Conservation (phyloP, 306 rosid species). For the Cercis canadensis region DNA sequence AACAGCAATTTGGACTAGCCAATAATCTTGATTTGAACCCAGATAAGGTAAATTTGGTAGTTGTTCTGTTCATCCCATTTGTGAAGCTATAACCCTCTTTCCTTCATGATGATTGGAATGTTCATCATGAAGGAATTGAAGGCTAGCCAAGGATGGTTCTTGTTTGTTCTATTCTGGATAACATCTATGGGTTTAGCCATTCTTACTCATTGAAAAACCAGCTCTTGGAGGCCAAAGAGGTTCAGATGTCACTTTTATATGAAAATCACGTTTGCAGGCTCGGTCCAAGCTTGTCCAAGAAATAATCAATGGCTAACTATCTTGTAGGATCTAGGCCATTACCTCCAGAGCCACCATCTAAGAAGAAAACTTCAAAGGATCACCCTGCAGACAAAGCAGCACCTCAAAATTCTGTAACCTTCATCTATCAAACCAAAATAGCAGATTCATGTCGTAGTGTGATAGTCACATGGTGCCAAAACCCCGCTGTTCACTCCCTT, state of each 20-base stretch:
- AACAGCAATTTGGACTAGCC: neutral
- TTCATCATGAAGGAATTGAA: neutral
- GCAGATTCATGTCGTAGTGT: slow-evolving; percentile 39
- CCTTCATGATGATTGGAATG: slow-evolving; percentile 10
- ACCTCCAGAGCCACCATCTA: slow-evolving; percentile 35
- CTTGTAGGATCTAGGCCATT: slow-evolving; percentile 35
- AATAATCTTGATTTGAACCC: neutral
- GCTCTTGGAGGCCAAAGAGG: slow-evolving; percentile 26
- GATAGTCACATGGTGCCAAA: slow-evolving; percentile 59
- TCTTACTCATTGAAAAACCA: slow-evolving; percentile 20
- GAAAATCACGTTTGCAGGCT: slow-evolving; percentile 31
- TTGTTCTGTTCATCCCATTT: slow-evolving; percentile 3
- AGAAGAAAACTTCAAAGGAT: slow-evolving; percentile 26
- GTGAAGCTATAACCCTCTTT: neutral
- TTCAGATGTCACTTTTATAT: slow-evolving; percentile 28
- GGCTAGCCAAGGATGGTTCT: slow-evolving; percentile 15
- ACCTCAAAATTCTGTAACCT: slow-evolving; percentile 39
- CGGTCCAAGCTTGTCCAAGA: slow-evolving; percentile 5
- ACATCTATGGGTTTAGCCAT: slow-evolving; percentile 21
- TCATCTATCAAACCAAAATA: slow-evolving; percentile 52
- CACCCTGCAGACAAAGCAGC: slow-evolving; percentile 9
- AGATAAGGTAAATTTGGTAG: too few relatives aligned
- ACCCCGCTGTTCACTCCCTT: slow-evolving; percentile 44
- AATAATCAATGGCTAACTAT: slow-evolving; percentile 41
- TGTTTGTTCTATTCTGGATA: slow-evolving; percentile 34